These are phyloP conservation scores for Nemania sp. DNA, from an alignment of 2,329 filamentous ascomycete genomes.

Conservation along the genomic window DNA sequence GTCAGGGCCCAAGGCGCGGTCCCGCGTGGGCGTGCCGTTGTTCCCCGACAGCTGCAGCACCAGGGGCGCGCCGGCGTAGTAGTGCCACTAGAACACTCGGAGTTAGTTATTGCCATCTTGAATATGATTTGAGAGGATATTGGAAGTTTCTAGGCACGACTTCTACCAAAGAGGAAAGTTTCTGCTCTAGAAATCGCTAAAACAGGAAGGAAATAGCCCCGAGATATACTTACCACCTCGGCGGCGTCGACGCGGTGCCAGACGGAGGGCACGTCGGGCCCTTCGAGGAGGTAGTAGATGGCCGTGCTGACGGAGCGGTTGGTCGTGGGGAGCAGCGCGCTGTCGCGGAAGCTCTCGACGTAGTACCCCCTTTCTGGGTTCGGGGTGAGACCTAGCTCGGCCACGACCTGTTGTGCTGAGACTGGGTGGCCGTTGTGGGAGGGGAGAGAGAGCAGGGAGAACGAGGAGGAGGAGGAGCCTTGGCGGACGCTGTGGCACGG, in stretches of 20 bases:
- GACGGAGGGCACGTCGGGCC: slow-evolving; percentile 55
- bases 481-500: neutral
- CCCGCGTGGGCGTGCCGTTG: slow-evolving; percentile 55
- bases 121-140: too few species aligned
- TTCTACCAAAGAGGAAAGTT: too few species aligned
- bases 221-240: too few species aligned
- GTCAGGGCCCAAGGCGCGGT: slow-evolving; percentile 57
- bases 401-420: slow-evolving; percentile 58
- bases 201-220: too few species aligned
- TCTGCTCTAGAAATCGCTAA: too few species aligned
- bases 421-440: slow-evolving; percentile 40
- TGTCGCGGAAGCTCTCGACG: slow-evolving; percentile 61
- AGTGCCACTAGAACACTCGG: too few species aligned
- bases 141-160: too few species aligned
- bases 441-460: neutral
- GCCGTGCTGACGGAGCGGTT: slow-evolving; percentile 61
- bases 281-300: slow-evolving; percentile 64
- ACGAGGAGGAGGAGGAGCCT: neutral
- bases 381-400: slow-evolving; percentile 57
- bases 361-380: slow-evolving; percentile 65
- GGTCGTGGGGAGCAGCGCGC: slow-evolving; percentile 35
- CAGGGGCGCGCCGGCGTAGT: slow-evolving; percentile 65
- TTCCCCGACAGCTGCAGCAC: slow-evolving; percentile 58
- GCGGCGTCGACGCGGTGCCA: slow-evolving; percentile 65
- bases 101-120: too few species aligned